Conservation (phyloP, 345 rosid genomes). For the Noccaea caerulescens region DNA sequence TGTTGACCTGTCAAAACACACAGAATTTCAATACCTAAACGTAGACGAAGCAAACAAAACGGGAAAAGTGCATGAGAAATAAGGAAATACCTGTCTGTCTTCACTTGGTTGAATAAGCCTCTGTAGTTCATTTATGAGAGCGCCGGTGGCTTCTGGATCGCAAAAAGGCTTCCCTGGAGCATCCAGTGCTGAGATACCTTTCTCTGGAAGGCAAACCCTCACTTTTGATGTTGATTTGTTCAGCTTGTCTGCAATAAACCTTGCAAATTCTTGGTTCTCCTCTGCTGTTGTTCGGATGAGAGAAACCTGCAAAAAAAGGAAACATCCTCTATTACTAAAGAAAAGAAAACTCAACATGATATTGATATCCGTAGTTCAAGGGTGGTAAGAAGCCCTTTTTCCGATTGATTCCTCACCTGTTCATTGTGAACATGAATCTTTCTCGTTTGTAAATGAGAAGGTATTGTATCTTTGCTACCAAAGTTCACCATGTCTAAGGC, state of each 20-base stretch:
- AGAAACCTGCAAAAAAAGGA: constrained; percentile 61
- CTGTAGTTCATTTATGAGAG: constrained; percentile 67
- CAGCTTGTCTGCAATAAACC: constrained; percentile 77
- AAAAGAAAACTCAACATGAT: not conserved
- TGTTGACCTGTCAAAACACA: constrained; percentile 57
- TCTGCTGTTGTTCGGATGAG: constrained; percentile 79
- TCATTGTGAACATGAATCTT: constrained; percentile 81
- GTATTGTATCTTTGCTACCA: constrained; percentile 79
- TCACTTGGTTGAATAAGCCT: constrained; percentile 60
- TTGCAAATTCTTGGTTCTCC: constrained; percentile 75
- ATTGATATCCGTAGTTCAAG: not conserved
- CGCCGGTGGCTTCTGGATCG: constrained; percentile 75
- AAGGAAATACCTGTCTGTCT: constrained; percentile 60
- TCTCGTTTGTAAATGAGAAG: constrained; percentile 63
- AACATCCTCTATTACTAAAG: not conserved
- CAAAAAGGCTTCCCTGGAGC: constrained; percentile 73
- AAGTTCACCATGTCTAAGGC: constrained; percentile 97
- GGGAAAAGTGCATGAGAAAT: constrained; percentile 20
- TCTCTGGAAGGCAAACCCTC: constrained; percentile 71
- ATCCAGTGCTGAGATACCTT: constrained; percentile 87
- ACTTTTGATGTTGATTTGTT: constrained; percentile 73
- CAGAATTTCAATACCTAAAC: constrained; percentile 26
- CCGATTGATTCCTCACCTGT: constrained; percentile 54
- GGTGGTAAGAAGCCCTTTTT: not conserved
- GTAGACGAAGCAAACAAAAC: constrained; percentile 22